These are phyloP conservation scores for Fusarium mundagurra DNA, from an alignment of 2,329 filamentous ascomycete genomes.

Conservation along the genomic window DNA sequence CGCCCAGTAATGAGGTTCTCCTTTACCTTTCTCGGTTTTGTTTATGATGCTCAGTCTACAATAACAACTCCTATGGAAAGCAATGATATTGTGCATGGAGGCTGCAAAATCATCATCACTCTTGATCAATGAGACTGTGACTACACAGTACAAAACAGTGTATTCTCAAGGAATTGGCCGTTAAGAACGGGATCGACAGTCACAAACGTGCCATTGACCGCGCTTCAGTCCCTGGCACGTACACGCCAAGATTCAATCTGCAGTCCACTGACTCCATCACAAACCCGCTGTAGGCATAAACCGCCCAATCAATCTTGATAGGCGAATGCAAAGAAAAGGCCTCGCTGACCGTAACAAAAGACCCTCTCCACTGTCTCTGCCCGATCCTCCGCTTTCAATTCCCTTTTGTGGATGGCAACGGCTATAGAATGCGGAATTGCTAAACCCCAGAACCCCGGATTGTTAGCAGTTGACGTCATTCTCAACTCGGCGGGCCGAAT, in stretches of 20 bases:
- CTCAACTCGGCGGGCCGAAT: constrained; percentile 26
- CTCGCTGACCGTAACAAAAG: background rate
- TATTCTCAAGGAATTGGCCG: background rate
- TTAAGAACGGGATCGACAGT: constrained; percentile 27
- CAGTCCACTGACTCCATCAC: background rate
- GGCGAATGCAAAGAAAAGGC: background rate
- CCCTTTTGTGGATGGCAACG: background rate
- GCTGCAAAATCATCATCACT: background rate
- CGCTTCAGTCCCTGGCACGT: constrained; percentile 1
- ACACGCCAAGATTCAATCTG: background rate
- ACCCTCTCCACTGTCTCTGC: constrained; percentile 13
- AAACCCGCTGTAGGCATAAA: background rate
- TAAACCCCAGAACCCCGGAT: constrained; percentile 10
- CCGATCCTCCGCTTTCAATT: constrained; percentile 2
- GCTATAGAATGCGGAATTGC: background rate
- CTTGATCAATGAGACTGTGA: background rate
- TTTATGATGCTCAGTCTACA: background rate
- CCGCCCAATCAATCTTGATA: background rate
- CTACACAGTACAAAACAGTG: constrained; percentile 22
- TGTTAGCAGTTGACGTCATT: constrained; percentile 35
- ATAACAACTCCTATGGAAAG: background rate
- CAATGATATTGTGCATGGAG: background rate
- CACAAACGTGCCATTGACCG: constrained; percentile 27
- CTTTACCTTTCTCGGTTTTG: background rate
- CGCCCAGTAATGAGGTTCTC: constrained; percentile 33